Conservation (phyloP, 768 basidiomycete genomes). For the Rhizopogon vesiculosus region DNA sequence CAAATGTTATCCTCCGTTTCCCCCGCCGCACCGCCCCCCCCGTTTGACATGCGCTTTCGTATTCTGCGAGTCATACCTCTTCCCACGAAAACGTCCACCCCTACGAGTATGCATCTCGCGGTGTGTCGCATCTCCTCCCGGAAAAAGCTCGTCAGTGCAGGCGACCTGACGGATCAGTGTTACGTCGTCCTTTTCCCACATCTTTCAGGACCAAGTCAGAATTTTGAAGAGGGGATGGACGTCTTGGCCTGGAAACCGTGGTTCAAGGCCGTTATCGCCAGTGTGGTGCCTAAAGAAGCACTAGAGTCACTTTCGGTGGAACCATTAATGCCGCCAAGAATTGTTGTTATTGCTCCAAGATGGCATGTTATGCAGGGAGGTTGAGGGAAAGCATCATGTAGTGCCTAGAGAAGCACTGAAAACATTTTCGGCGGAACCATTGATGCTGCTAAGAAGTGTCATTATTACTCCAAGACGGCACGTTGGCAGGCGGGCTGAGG, state of each 20-base stretch:
- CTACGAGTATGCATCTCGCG: slow-evolving; percentile 33
- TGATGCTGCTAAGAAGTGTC: slow-evolving; percentile 25
- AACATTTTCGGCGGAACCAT: slow-evolving; percentile 17
- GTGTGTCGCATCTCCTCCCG: slow-evolving; percentile 32
- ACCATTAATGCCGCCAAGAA: slow-evolving; percentile 23
- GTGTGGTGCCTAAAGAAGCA: slow-evolving; percentile 8
- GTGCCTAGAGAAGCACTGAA: slow-evolving; percentile 10
- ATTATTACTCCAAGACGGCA: background rate
- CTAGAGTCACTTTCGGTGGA: slow-evolving; percentile 19
- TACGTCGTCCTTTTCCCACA: slow-evolving; percentile 32
- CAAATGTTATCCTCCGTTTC: slow-evolving; percentile 26
- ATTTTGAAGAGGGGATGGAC: slow-evolving; percentile 35
- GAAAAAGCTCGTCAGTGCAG: slow-evolving; percentile 10
- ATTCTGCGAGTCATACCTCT: slow-evolving; percentile 39
- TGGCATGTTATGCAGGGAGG: slow-evolving; percentile 15
- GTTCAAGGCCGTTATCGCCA: slow-evolving; percentile 32
- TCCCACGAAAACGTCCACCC: slow-evolving; percentile 17
- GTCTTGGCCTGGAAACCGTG: slow-evolving; percentile 49
- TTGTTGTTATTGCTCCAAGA: slow-evolving; percentile 23
- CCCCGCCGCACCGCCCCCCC: slow-evolving; percentile 7
- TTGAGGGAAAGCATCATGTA: background rate
- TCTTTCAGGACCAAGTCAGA: slow-evolving; percentile 21
- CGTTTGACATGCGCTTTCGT: slow-evolving; percentile 40
- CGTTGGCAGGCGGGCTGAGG: no score
- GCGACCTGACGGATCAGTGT: slow-evolving; percentile 17